Percentiles rank a stretch among this genome's conserved stretches.
phyloP scores from a whole-genome alignment of 441 rosid species.

The Mallotus repandus region DNA sequence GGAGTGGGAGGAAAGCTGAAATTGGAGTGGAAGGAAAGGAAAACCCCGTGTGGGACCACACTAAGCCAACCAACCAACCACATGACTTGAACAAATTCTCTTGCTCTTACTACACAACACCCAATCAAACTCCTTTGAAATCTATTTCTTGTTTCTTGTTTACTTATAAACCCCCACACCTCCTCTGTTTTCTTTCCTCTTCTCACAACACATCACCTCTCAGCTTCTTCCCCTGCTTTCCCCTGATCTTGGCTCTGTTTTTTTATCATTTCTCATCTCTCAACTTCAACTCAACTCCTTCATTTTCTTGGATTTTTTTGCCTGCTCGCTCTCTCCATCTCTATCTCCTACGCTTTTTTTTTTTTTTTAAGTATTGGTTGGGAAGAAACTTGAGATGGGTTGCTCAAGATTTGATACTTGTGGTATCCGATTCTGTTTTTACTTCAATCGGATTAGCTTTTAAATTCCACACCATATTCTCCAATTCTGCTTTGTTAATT shows the following conservation, averaged over 20 bases:
- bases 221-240: slow-evolving; percentile 10
- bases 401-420: slow-evolving; percentile 23
- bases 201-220: not conserved
- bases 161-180: slow-evolving; percentile 27
- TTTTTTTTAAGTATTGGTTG: not conserved
- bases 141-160: slow-evolving; percentile 16
- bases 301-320: slow-evolving; percentile 1
- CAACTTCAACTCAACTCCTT: slow-evolving; percentile 1
- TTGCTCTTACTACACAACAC: not conserved
- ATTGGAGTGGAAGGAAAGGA: slow-evolving; percentile 41
- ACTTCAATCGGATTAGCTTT: slow-evolving; percentile 35
- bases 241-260: too few relatives aligned
- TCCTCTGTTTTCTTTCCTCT: slow-evolving; percentile 17
- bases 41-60: slow-evolving; percentile 34
- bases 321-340: slow-evolving; percentile 35
- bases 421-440: slow-evolving; percentile 51
- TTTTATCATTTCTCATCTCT: not conserved
- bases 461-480: slow-evolving; percentile 32
- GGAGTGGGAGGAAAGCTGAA: not conserved
- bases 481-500: slow-evolving; percentile 1
- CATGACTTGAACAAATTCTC: slow-evolving; percentile 27
- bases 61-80: slow-evolving; percentile 41
- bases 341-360: not conserved
- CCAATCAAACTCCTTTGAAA: not conserved
- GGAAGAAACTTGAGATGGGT: slow-evolving; percentile 21